Conservation (phyloP, 176 grass and related monocot genomes). For the Triticum dicoccoides region DNA sequence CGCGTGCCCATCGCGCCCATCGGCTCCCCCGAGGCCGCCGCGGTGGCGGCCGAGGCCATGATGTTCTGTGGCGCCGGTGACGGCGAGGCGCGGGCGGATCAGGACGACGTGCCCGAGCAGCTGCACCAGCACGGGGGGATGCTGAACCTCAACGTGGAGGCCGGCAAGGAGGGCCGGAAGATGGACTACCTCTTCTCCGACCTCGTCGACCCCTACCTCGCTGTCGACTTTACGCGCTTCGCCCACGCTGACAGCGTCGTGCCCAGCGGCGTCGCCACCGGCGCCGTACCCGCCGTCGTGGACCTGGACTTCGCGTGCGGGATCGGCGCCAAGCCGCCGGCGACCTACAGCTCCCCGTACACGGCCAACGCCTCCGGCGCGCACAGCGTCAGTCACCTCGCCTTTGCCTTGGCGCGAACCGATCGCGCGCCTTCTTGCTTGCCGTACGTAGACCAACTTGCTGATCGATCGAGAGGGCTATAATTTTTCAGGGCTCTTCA, state of each 20-base stretch:
- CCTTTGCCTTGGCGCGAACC: background rate
- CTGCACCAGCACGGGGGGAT: slow-evolving; percentile 14
- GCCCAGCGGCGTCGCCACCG: slow-evolving; percentile 31
- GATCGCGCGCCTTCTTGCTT: background rate
- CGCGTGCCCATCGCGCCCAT: slow-evolving; percentile 66
- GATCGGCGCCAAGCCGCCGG: slow-evolving; percentile 34
- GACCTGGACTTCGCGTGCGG: slow-evolving; percentile 56
- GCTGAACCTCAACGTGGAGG: slow-evolving; percentile 64
- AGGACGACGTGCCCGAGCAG: background rate
- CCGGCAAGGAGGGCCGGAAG: slow-evolving; percentile 40
- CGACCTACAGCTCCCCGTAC: slow-evolving; percentile 57
- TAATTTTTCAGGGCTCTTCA: slow-evolving; percentile 56
- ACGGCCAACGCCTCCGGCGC: slow-evolving; percentile 38
- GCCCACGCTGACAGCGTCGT: slow-evolving; percentile 71
- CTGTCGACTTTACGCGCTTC: slow-evolving; percentile 53
- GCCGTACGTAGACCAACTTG: background rate
- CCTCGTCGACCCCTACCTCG: slow-evolving; percentile 64
- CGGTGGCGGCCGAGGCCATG: slow-evolving; percentile 29
- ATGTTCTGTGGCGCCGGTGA: slow-evolving; percentile 35
- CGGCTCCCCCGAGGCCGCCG: slow-evolving; percentile 17
- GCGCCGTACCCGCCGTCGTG: background rate
- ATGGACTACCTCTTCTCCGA: slow-evolving; percentile 63
- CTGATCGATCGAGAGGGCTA: background rate
- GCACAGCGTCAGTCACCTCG: slow-evolving; percentile 54
- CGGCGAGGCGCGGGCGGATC: slow-evolving; percentile 3